phyloP scores from a whole-genome alignment of 306 rosid genomes.

The Cajanus cajan region DNA sequence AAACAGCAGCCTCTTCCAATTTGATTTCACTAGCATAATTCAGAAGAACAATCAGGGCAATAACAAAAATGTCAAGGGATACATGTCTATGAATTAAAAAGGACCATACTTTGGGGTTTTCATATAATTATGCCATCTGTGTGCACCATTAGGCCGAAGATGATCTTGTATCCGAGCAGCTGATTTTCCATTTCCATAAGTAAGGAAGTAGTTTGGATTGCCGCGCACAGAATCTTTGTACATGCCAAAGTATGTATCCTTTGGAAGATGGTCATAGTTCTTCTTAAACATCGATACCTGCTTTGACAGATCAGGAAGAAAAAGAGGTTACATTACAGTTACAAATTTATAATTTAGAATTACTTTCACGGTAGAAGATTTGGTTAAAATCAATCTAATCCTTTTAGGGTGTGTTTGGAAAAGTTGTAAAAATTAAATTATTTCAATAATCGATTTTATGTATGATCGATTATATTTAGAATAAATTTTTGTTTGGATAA shows the following conservation, averaged over 20 bases:
- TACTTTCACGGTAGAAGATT: slow-evolving; percentile 11
- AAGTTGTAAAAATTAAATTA: too few species aligned
- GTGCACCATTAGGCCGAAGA: slow-evolving; percentile 99
- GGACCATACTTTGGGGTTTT: slow-evolving; percentile 77
- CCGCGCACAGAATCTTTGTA: slow-evolving; percentile 92
- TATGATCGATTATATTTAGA: too few species aligned
- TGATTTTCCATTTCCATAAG: slow-evolving; percentile 97
- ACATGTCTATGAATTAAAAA: not conserved
- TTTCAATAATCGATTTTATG: too few species aligned
- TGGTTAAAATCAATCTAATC: slow-evolving; percentile 8
- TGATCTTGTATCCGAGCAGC: slow-evolving; percentile 89
- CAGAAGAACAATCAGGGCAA: slow-evolving; percentile 25
- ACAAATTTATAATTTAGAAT: slow-evolving; percentile 9
- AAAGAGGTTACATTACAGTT: not conserved
- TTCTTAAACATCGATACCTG: slow-evolving; percentile 96
- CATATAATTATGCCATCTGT: slow-evolving; percentile 99
- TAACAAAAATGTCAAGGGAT: slow-evolving; percentile 10
- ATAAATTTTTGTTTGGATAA: too few species aligned
- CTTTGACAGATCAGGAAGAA: slow-evolving; percentile 17
- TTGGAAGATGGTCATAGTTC: slow-evolving; percentile 93
- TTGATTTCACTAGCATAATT: slow-evolving; percentile 74
- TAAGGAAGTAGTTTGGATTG: slow-evolving; percentile 92
- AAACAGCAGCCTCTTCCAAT: slow-evolving; percentile 97
- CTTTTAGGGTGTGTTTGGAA: not conserved
- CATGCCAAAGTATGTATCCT: slow-evolving; percentile 92